A percentile compares a stretch with the other conserved stretches of the same genome.
phyloP scores from a whole-genome alignment of 2,329 filamentous ascomycete genomes.

The Phialophora macrospora region DNA sequence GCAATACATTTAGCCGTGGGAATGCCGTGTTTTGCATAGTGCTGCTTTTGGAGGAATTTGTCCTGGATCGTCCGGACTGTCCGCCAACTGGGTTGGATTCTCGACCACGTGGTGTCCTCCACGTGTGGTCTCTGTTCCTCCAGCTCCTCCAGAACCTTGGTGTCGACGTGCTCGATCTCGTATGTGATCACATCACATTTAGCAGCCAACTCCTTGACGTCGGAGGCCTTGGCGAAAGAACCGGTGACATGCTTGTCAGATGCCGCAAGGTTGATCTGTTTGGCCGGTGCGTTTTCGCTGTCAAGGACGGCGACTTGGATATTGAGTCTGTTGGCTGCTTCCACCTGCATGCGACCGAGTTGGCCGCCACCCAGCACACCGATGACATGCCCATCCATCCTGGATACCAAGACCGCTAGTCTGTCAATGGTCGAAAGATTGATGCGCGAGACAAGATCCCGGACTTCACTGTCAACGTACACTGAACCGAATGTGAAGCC shows the following conservation, averaged over 20 bases:
- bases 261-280: constrained; percentile 68
- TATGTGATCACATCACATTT: constrained; percentile 78
- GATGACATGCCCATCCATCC: constrained; percentile 42
- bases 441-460: not conserved
- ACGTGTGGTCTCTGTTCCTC: constrained; percentile 41
- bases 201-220: constrained; percentile 74
- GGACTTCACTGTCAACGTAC: not conserved
- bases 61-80: constrained; percentile 84
- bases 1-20: constrained; percentile 70
- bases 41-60: constrained; percentile 82
- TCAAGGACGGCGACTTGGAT: constrained; percentile 81
- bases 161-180: constrained; percentile 92
- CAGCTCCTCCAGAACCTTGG: constrained; percentile 80
- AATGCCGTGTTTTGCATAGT: constrained; percentile 67
- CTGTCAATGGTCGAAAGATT: not conserved
- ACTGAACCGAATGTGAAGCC: not conserved
- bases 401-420: not conserved
- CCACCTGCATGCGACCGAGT: constrained; percentile 90
- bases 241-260: constrained; percentile 68
- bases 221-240: constrained; percentile 79
- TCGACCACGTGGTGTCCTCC: constrained; percentile 36
- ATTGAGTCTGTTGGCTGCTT: constrained; percentile 80
- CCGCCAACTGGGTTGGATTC: constrained; percentile 75
- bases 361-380: constrained; percentile 69
- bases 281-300: constrained; percentile 73